phyloP scores from a whole-genome alignment of 2,329 filamentous ascomycete species.

The Nemania sp. region DNA sequence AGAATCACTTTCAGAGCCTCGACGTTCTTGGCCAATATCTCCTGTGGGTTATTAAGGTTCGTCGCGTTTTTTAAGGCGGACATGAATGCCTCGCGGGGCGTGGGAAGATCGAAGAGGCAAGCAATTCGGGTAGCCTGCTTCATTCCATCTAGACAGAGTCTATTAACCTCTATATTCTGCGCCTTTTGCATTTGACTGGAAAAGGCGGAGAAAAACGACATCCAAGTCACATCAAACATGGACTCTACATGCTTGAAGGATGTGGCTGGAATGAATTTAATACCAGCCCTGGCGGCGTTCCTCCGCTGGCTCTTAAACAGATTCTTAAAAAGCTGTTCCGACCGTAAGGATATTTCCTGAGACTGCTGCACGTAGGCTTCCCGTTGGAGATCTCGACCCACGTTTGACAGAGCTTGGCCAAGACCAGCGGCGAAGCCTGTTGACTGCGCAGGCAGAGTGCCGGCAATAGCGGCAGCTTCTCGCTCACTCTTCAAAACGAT shows the following conservation, averaged over 20 bases:
- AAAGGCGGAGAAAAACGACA: slow-evolving; percentile 95
- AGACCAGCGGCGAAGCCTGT: slow-evolving; percentile 78
- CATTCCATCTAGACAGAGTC: slow-evolving; percentile 91
- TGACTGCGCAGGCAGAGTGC: slow-evolving; percentile 59
- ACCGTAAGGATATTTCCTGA: slow-evolving; percentile 79
- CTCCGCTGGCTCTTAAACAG: slow-evolving; percentile 86
- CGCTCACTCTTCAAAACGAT: slow-evolving; percentile 94
- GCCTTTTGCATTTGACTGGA: slow-evolving; percentile 93
- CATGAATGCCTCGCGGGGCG: slow-evolving; percentile 93
- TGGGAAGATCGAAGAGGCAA: slow-evolving; percentile 89
- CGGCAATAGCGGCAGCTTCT: slow-evolving; percentile 82
- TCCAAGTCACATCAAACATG: slow-evolving; percentile 99
- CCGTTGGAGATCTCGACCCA: slow-evolving; percentile 85
- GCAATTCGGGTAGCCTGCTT: slow-evolving; percentile 91
- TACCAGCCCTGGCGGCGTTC: slow-evolving; percentile 68
- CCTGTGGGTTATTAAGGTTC: slow-evolving; percentile 91
- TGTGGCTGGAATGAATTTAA: slow-evolving; percentile 87
- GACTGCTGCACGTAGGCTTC: slow-evolving; percentile 95
- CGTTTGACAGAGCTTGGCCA: slow-evolving; percentile 86
- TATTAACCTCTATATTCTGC: slow-evolving; percentile 89
- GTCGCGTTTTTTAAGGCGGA: slow-evolving; percentile 91
- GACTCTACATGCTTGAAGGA: slow-evolving; percentile 94
- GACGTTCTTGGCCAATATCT: slow-evolving; percentile 95
- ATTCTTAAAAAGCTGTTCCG: slow-evolving; percentile 87
- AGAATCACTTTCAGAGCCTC: slow-evolving; percentile 91